Evolutionary conservation across 2,329 filamentous ascomycete species (phyloP), one percentile per base, ranked within the genome.

Genomic region (Ophiobolus disseminans): DNA sequence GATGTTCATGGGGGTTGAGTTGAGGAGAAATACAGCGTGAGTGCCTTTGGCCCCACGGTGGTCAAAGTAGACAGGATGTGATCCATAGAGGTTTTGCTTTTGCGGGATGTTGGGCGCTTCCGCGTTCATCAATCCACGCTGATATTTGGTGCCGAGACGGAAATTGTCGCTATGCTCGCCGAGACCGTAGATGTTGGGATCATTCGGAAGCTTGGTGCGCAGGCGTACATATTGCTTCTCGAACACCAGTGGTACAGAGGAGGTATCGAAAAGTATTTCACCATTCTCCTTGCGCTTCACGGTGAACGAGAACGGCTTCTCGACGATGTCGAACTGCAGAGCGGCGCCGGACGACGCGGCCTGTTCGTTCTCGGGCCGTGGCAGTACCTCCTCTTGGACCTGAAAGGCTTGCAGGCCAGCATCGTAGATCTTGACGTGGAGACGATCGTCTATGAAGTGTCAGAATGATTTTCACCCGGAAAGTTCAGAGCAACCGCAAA

Each of bases 211-310:
- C 51, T 78, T 82, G 2, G 89, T 92, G 34, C 87, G 82, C 49
- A 93, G 77, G 16, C 86, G 83, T 19, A 94, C 73, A 62, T 91
- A 94, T 70, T 94, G 89, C 9, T 84, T 84, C 73, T 94, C 86
- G 60, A 91, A 94, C 34, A 94, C 77, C 9, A 94, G 75, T 7
- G 79, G 77, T 3, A 82, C 81, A 1, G 80, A 86, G 0, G 84
- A 84, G 0, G 88, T 89, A 61, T 92, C 86, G 66, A 91, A 90
- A 8, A 91, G 72, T 3, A 83, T 76, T 53, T 86, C 81, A 34
- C 72, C 79, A 5, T 78, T 86, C 38, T 76, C 79, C 57, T 79
- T 81, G 22, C 85, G 82, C 36, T 75, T 78, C 8, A 92, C 79
- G 0, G 77, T 79, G 73, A 91, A 91, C 9, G 82, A 85, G 73